These are phyloP conservation scores for Isochrysis galbana DNA, from an alignment of 78 protist genomes.

Conservation along the genomic window DNA sequence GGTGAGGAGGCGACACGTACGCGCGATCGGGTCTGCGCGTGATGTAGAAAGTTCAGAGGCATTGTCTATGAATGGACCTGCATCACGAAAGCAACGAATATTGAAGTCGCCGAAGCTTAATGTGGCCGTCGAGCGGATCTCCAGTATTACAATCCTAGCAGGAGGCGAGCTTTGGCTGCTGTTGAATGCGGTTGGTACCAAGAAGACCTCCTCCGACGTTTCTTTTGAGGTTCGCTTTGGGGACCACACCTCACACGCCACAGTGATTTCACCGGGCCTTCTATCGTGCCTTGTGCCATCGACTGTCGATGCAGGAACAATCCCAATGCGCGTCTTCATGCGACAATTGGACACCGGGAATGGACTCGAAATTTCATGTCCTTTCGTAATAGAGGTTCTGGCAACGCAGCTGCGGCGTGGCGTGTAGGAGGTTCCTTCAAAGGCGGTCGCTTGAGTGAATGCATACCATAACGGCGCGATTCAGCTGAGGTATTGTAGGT, in stretches of 20 bases:
- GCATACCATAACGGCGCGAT: no score
- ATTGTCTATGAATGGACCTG: background rate
- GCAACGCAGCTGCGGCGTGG: no score
- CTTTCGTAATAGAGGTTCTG: no score
- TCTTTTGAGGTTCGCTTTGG: background rate
- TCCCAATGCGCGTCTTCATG: background rate
- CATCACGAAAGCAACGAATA: background rate
- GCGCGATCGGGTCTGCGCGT: background rate
- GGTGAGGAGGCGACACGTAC: background rate
- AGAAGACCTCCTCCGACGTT: background rate
- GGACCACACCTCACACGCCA: background rate
- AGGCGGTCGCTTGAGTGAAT: no score
- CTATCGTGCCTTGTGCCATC: background rate
- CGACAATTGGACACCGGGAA: background rate
- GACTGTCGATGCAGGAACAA: background rate
- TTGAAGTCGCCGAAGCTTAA: background rate
- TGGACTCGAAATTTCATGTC: background rate
- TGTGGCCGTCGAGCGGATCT: background rate
- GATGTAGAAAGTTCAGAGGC: background rate
- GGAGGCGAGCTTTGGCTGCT: background rate
- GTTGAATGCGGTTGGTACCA: background rate
- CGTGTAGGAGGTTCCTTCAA: no score
- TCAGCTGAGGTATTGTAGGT: no score
- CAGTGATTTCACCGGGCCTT: background rate
- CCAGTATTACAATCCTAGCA: background rate